phyloP scores from a whole-genome alignment of 345 rosid genomes.

The Salix suchowensis region DNA sequence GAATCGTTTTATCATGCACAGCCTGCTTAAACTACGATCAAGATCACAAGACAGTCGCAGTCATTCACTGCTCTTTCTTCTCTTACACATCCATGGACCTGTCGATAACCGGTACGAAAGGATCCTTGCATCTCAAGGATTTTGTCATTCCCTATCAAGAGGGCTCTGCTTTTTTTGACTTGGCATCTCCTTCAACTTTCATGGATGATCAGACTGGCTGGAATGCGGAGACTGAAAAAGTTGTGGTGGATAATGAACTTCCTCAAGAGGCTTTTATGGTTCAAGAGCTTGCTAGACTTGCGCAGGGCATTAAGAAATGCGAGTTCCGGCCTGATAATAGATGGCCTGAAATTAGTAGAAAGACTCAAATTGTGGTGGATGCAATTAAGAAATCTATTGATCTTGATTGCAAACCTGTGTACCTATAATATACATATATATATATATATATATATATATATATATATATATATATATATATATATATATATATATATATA shows the following conservation, averaged over 20 bases:
- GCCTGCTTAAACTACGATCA: constrained; percentile 51
- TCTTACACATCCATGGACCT: constrained; percentile 46
- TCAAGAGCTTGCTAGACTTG: constrained; percentile 40
- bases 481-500: too few species aligned
- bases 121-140: constrained; percentile 49
- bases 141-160: constrained; percentile 54
- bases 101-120: constrained; percentile 38
- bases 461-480: too few species aligned
- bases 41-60: constrained; percentile 24
- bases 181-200: constrained; percentile 46
- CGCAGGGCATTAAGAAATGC: constrained; percentile 23
- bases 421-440: constrained; percentile 17
- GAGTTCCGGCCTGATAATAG: constrained; percentile 30
- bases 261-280: constrained; percentile 70
- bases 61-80: constrained; percentile 60
- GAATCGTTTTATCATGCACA: constrained; percentile 53
- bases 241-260: constrained; percentile 26
- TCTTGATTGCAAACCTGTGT: constrained; percentile 45
- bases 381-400: constrained; percentile 58
- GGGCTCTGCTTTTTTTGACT: constrained; percentile 41
- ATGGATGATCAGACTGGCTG: constrained; percentile 58
- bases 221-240: constrained; percentile 50
- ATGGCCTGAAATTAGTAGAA: constrained; percentile 59
- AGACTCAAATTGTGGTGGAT: constrained; percentile 60
- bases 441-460: too few species aligned